Evolutionary conservation across 1,284 basidiomycete species (phyloP).

Genomic region (Schizophyllum amplum): DNA sequence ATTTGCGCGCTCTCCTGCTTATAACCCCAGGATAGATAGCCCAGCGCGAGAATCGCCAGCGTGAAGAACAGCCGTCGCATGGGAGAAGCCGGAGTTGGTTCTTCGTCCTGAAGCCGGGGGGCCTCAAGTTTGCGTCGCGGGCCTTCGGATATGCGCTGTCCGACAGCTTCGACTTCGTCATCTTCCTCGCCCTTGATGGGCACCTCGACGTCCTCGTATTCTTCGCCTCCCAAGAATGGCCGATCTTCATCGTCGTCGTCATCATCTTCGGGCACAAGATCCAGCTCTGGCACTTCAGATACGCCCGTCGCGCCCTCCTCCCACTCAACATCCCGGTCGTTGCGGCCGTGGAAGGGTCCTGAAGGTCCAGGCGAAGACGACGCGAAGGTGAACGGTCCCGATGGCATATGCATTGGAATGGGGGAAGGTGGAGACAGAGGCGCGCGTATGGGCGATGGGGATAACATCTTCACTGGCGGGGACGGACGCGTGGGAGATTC

Average conservation of each 20-base stretch:
- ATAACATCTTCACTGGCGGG: conserved; percentile 28
- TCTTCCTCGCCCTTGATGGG: conserved; percentile 17
- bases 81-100: conserved; percentile 16
- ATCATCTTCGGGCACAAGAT: conserved; percentile 9
- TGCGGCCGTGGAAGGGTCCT: not conserved
- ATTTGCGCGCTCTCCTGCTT: conserved; percentile 64
- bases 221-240: conserved; percentile 18
- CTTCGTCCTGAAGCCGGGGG: conserved; percentile 1
- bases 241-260: conserved; percentile 18
- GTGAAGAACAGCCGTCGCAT: conserved; percentile 31
- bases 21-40: conserved; percentile 38
- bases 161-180: conserved; percentile 14
- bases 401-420: conserved; percentile 1
- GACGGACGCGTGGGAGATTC: conserved; percentile 20
- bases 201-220: conserved; percentile 20
- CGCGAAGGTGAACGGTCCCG: not conserved
- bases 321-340: not conserved
- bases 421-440: conserved; percentile 1
- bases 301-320: not conserved
- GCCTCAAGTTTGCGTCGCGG: conserved; percentile 10
- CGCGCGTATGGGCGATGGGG: conserved; percentile 26
- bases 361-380: not conserved
- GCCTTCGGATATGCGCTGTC: conserved; percentile 29
- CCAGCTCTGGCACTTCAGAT: not conserved
- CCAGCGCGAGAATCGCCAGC: conserved; percentile 28